Evolutionary conservation across 169 alveolate genomes (phyloP).

Genomic region (Cryptosporidium meleagridis): DNA sequence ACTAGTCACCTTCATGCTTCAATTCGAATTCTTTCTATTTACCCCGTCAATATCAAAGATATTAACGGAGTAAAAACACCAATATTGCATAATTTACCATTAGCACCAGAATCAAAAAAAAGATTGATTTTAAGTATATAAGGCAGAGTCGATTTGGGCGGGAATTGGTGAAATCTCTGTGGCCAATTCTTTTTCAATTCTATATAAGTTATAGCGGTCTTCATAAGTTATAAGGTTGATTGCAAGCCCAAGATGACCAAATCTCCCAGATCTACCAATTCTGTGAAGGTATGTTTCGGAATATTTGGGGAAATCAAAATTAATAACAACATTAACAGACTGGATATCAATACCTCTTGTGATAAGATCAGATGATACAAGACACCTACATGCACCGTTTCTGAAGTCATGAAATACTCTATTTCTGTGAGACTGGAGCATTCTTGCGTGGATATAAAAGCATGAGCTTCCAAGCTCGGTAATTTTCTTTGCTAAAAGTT

Average conservation of each 20-base stretch:
- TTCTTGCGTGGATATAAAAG: conserved; percentile 98
- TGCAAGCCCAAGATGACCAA: conserved; percentile 98
- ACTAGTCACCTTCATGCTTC: conserved; percentile 5
- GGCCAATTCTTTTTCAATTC: conserved; percentile 96
- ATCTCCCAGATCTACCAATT: conserved; percentile 98
- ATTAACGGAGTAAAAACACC: not conserved
- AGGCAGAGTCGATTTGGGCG: conserved; percentile 89
- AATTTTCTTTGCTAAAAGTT: conserved; percentile 97
- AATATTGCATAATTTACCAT: not conserved
- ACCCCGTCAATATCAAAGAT: not conserved
- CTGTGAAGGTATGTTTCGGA: conserved; percentile 96
- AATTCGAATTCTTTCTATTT: not conserved
- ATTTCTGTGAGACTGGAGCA: conserved; percentile 95
- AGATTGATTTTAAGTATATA: conserved; percentile 83
- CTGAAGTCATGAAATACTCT: conserved; percentile 98
- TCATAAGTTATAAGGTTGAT: conserved; percentile 94
- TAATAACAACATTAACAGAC: conserved; percentile 98
- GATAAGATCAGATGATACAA: conserved; percentile 93
- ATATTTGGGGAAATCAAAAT: conserved; percentile 97
- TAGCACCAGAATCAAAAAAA: not conserved
- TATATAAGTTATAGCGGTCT: conserved; percentile 90
- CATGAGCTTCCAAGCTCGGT: conserved; percentile 98
- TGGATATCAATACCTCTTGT: conserved; percentile 99
- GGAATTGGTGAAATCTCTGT: conserved; percentile 99
- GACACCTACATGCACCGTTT: conserved; percentile 96